Base-by-base conservation (phyloP, 1,139 yeast genomes). In the Casaregolazyma suthepensis region DNA sequence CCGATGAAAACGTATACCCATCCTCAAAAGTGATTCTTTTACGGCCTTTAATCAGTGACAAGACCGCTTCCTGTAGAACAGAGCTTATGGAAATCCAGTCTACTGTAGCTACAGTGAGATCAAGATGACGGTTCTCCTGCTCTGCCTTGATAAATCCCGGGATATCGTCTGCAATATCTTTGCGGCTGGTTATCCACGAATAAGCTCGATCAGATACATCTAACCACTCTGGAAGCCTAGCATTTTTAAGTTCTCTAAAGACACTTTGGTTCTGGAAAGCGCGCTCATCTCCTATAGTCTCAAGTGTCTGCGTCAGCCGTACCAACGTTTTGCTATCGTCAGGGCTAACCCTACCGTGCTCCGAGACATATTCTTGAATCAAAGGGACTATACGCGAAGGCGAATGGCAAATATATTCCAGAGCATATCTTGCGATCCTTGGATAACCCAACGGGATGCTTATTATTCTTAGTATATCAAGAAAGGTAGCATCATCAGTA, bases 361-460 rank as follows among this genome's bases (percentile, higher is more conserved):
- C 61, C 22, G 57, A 52, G 15, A 54, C 35, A 9, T 63, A 54
- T 10, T 59, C 58, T 46, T 64, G 65, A 12, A 54, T 57, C 5
- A 66, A 48, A 12, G 63, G 57, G n/a, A 63, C 52, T 1, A 66
- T 60, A 23, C 69, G 56, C 0, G 62, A 56, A 2, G 64, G 62
- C 1, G 67, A 60, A 42, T 63, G 59, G 4, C 67, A 62, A n/a
- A 82, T 80, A 60, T 82, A 81, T 63, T 91, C 98, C 46, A 87
- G 66, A 0, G 85, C 75, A 52, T 77, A 77, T 50, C 93, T 71
- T 0, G 87, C 80, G 17, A 88, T 68, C 52, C 84, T 75, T 13
- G 69, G 66, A 48, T 65, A 61, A 2, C 71, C 70, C 26, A 71
- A 56, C 1, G 65, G 62, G 22, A 51, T 31, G 23, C 67, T 63